Evolutionary conservation across 1,284 basidiomycete species (phyloP).

Genomic region (Laetiporus sulphureus): DNA sequence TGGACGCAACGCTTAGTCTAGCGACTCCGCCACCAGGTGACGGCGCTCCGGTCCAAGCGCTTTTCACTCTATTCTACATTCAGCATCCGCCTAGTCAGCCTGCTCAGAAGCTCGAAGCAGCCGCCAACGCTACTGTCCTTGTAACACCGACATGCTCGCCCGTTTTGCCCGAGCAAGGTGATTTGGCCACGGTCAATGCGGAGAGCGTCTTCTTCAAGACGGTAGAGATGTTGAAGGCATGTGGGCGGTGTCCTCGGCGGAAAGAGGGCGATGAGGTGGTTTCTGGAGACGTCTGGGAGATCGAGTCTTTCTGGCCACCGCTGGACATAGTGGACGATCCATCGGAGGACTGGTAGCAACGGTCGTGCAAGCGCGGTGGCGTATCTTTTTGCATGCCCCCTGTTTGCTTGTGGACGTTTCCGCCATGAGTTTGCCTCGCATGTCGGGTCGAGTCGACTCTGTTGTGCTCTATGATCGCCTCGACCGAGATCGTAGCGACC

Average conservation of each 20-base stretch:
- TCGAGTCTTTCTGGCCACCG: slow-evolving; percentile 30
- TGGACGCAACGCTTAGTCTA: slow-evolving; percentile 41
- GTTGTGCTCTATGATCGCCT: no score
- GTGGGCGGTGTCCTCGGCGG: slow-evolving; percentile 9
- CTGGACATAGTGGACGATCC: slow-evolving; percentile 24
- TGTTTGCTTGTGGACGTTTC: no score
- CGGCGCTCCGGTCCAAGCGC: slow-evolving; percentile 25
- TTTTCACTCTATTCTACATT: slow-evolving; percentile 53
- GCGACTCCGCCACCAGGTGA: slow-evolving; percentile 17
- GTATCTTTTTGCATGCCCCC: no score
- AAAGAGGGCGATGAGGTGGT: slow-evolving; percentile 5
- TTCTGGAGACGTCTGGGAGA: slow-evolving; percentile 11
- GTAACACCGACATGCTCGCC: slow-evolving; percentile 32
- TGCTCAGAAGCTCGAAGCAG: slow-evolving; percentile 8
- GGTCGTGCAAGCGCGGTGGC: no score
- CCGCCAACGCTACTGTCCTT: slow-evolving; percentile 24
- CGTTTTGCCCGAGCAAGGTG: slow-evolving; percentile 48
- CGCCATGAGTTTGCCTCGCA: no score
- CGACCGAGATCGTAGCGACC: no score
- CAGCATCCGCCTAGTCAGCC: slow-evolving; percentile 27
- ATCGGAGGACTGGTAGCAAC: slow-evolving; percentile 18
- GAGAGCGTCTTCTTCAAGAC: slow-evolving; percentile 59
- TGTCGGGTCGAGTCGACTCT: no score
- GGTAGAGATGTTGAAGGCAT: slow-evolving; percentile 18
- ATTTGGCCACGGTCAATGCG: slow-evolving; percentile 50